Percentiles rank a stretch among this genome's conserved stretches.
Conservation (phyloP, 257 asterid species). For the Solanum gandarillasii region DNA sequence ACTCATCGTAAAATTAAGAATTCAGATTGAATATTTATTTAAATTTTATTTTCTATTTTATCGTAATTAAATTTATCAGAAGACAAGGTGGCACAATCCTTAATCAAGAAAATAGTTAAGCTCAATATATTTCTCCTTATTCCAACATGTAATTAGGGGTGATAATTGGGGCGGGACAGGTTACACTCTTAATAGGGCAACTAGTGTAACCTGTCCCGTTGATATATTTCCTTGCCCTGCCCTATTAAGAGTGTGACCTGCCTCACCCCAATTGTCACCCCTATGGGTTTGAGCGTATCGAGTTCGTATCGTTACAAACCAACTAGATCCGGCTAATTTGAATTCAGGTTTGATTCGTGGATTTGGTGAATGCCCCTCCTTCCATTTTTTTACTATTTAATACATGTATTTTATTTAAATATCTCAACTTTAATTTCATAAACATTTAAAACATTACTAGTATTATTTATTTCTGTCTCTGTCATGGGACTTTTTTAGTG, state of each 20-base stretch:
- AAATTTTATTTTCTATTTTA: neutral
- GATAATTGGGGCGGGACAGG: neutral
- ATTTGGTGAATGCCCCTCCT: neutral
- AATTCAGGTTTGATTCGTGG: neutral
- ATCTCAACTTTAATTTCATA: neutral
- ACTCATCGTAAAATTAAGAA: neutral
- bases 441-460: neutral
- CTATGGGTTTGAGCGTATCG: too few species aligned
- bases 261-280: too few species aligned
- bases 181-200: too few species aligned
- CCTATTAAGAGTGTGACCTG: too few species aligned
- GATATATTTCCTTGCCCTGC: too few species aligned
- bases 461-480: neutral
- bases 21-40: neutral
- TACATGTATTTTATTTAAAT: neutral
- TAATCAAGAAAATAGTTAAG: neutral
- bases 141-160: neutral
- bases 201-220: too few species aligned
- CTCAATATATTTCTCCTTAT: neutral
- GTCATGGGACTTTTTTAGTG: slow-evolving; percentile 19
- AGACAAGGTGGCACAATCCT: neutral
- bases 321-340: neutral
- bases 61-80: neutral
- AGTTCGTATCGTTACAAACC: neutral
- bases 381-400: neutral